Base-by-base conservation (phyloP, 192 early-diverging fungal species). In the Linnemannia exigua region DNA sequence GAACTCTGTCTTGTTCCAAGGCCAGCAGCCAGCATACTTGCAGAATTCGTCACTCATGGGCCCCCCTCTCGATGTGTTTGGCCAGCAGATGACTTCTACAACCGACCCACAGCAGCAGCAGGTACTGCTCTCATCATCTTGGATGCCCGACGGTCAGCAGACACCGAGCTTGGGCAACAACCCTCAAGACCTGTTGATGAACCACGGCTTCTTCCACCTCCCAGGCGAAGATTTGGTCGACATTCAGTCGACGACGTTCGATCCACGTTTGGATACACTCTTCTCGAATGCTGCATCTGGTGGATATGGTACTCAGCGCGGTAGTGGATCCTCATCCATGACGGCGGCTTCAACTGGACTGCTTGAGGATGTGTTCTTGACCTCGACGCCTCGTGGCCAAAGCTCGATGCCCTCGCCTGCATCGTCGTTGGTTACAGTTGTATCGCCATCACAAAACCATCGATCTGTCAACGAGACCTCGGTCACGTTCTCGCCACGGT, bases 271-370 rank as follows among this genome's bases (percentile, higher is more conserved):
- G 20, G 71, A 84, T 12, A 76, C 70, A 0, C 66, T 84, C 36
- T 84, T 84, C n/a, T 84, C 82, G 19, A 83, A 38, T 33, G 82
- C 82, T 1, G 82, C 82, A 5, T 79, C 82, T 12, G 77, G 52
- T 48, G 33, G 66, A 5, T 77, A 74, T 44, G 63, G 19, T 37
- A 36, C 31, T 66, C 35, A 33, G 31, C 48, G 19, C 0, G 19
- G 31, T 50, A 12, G 2, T 15, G 41, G 66, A 16, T 28, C 70
- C 2, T 25, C 44, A 37, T n/a, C n/a, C n/a, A n/a, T n/a, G n/a
- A 47, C 50, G 16, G 70, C 51, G 25, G 28, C 46, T 20, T 1
- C 61, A 7, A 20, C 50, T n/a, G 48, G 31, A 6, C 36, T 75
- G 22, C 17, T 44, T 1, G 76, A 77, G 0, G 82, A 84, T 22